Percentiles rank a stretch among this genome's conserved stretches.
These are phyloP conservation scores for Laetiporus sulphureus DNA, from an alignment of 1,284 basidiomycete genomes.

Conservation along the genomic window DNA sequence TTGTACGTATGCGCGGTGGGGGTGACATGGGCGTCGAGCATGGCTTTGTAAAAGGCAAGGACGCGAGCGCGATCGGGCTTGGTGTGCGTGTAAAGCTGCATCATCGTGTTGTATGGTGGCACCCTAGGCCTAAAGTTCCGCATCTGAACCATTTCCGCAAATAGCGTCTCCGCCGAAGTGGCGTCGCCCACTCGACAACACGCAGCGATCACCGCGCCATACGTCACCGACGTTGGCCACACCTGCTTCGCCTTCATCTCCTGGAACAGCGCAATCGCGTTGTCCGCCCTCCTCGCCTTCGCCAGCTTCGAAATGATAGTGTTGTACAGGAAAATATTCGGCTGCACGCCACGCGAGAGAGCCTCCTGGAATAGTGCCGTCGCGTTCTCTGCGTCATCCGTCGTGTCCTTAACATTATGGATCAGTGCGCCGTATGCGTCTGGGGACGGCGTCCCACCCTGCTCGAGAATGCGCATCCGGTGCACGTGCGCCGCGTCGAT, in stretches of 20 bases:
- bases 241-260: conserved; percentile 72
- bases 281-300: conserved; percentile 87
- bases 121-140: conserved; percentile 82
- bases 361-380: conserved; percentile 80
- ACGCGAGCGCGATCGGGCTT: conserved; percentile 80
- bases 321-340: conserved; percentile 89
- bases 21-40: conserved; percentile 56
- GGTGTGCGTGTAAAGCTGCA: conserved; percentile 91
- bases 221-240: conserved; percentile 82
- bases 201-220: conserved; percentile 92
- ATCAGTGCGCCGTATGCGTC: conserved; percentile 92
- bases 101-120: conserved; percentile 98
- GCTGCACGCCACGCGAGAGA: conserved; percentile 59
- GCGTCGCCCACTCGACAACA: conserved; percentile 93
- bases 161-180: conserved; percentile 75
- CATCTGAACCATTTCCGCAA: conserved; percentile 77
- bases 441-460: conserved; percentile 74
- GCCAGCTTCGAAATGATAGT: conserved; percentile 93
- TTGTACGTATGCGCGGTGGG: conserved; percentile 93
- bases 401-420: conserved; percentile 83
- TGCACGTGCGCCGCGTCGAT: conserved; percentile 78
- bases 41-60: conserved; percentile 71
- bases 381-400: conserved; percentile 87
- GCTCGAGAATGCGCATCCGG: conserved; percentile 70
- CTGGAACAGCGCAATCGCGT: conserved; percentile 81